Evolutionary conservation across 2,329 filamentous ascomycete species (phyloP).

Genomic region (Hymenoscyphus repandus): DNA sequence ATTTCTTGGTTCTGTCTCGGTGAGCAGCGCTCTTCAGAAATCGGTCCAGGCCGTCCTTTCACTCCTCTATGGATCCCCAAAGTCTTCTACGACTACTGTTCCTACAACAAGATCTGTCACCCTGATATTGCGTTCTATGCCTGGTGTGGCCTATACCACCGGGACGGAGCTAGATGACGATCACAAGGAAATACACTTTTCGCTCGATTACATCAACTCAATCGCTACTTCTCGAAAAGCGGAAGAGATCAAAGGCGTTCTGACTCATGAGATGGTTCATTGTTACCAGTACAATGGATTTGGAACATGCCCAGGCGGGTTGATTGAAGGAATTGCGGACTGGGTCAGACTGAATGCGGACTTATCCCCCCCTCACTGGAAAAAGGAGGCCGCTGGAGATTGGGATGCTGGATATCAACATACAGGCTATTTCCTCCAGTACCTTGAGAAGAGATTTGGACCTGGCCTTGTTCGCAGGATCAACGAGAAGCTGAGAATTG

Average conservation of each 20-base stretch:
- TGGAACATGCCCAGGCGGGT: conserved; percentile 60
- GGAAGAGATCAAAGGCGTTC: conserved; percentile 72
- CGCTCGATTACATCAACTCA: conserved; percentile 63
- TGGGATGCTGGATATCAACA: conserved; percentile 91
- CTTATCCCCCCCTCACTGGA: conserved; percentile 81
- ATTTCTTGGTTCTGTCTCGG: conserved; percentile 64
- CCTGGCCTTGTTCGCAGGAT: conserved; percentile 54
- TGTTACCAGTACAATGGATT: conserved; percentile 78
- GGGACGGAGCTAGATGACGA: conserved; percentile 73
- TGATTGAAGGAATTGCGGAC: conserved; percentile 90
- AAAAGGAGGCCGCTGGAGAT: conserved; percentile 43
- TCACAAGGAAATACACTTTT: conserved; percentile 92
- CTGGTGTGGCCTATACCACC: conserved; percentile 84
- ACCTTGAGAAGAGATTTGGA: conserved; percentile 66
- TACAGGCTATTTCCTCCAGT: conserved; percentile 87
- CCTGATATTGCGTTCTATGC: conserved; percentile 71
- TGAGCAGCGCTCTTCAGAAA: conserved; percentile 53
- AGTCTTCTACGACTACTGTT: conserved; percentile 33
- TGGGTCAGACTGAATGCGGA: conserved; percentile 77
- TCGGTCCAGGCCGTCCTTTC: conserved; percentile 65
- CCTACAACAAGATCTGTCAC: conserved; percentile 80
- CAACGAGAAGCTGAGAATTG: conserved; percentile 61
- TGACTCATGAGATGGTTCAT: conserved; percentile 92
- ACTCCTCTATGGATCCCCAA: conserved; percentile 60
- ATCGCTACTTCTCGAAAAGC: conserved; percentile 40